Percentiles rank a stretch among this genome's conserved stretches.
phyloP scores from a whole-genome alignment of 1,284 basidiomycete genomes.

The Macrocystidia cucumis region DNA sequence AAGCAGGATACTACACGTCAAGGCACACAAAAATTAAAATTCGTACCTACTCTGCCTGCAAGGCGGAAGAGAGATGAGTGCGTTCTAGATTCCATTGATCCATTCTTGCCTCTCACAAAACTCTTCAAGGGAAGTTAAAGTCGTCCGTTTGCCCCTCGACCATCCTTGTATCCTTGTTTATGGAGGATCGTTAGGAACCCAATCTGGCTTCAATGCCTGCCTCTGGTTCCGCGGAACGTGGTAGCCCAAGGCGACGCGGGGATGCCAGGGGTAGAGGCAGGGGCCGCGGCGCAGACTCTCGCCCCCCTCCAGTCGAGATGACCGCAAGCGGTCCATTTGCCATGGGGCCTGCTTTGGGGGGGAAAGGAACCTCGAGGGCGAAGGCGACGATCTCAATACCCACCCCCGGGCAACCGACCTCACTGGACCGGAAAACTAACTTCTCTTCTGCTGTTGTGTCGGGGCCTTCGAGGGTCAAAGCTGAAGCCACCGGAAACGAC shows the following conservation, averaged over 20 bases:
- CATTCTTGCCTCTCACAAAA: conserved; percentile 6
- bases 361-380: too few relatives aligned
- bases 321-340: conserved; percentile 80
- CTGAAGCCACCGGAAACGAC: conserved; percentile 31
- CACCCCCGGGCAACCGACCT: conserved; percentile 27
- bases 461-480: conserved; percentile 28
- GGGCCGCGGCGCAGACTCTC: conserved; percentile 38
- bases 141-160: conserved; percentile 20
- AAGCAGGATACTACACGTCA: conserved; percentile 63
- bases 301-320: conserved; percentile 58
- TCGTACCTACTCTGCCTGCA: conserved; percentile 65
- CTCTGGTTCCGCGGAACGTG: conserved; percentile 30
- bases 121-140: conserved; percentile 32
- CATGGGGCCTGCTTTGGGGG: conserved; percentile 68
- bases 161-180: background rate
- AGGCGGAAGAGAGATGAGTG: conserved; percentile 70
- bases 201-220: conserved; percentile 23
- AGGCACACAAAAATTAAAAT: conserved; percentile 69
- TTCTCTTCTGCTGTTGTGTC: conserved; percentile 38
- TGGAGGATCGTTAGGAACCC: conserved; percentile 40
- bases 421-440: conserved; percentile 22
- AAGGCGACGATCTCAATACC: conserved; percentile 42
- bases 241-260: conserved; percentile 40
- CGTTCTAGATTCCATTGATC: conserved; percentile 7
- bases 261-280: conserved; percentile 39